These are phyloP conservation scores for Boletus semigastroideus DNA, from an alignment of 1,284 basidiomycete genomes.

Conservation along the genomic window DNA sequence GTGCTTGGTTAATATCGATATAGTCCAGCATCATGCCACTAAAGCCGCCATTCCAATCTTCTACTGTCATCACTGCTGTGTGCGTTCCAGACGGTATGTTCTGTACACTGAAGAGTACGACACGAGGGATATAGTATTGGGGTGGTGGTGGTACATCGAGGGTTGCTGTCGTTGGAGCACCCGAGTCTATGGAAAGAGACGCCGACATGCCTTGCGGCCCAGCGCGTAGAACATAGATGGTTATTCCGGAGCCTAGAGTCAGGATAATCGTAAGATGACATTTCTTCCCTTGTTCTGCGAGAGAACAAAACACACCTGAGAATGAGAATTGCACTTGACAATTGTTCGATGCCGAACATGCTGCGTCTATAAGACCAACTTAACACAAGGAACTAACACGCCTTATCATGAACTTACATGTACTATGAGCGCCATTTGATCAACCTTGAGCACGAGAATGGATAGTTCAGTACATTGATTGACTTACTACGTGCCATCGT, in stretches of 20 bases:
- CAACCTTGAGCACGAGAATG: constrained; percentile 4
- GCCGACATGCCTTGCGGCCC: constrained; percentile 29
- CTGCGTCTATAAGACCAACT: constrained; percentile 19
- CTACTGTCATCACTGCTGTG: constrained; percentile 25
- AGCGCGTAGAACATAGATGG: constrained; percentile 31
- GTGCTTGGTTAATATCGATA: constrained; percentile 22
- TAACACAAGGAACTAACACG: neutral
- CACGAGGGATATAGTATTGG: constrained; percentile 24
- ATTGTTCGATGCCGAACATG: constrained; percentile 23
- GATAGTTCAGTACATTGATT: neutral
- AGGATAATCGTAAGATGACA: neutral
- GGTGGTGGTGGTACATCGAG: constrained; percentile 23
- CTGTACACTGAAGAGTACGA: constrained; percentile 22
- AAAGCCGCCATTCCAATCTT: constrained; percentile 24
- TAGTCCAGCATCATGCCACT: constrained; percentile 34
- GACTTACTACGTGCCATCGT: constrained; percentile 28
- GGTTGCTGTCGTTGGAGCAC: constrained; percentile 17
- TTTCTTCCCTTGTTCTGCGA: neutral
- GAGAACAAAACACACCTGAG: constrained; percentile 11
- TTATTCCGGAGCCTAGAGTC: constrained; percentile 27
- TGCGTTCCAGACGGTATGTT: constrained; percentile 26
- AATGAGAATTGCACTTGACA: constrained; percentile 29
- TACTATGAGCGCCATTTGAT: constrained; percentile 11
- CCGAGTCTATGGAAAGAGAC: constrained; percentile 27
- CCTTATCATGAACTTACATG: constrained; percentile 18